phyloP scores from a whole-genome alignment of 2,329 filamentous ascomycete species.

The Penicillium hordei region DNA sequence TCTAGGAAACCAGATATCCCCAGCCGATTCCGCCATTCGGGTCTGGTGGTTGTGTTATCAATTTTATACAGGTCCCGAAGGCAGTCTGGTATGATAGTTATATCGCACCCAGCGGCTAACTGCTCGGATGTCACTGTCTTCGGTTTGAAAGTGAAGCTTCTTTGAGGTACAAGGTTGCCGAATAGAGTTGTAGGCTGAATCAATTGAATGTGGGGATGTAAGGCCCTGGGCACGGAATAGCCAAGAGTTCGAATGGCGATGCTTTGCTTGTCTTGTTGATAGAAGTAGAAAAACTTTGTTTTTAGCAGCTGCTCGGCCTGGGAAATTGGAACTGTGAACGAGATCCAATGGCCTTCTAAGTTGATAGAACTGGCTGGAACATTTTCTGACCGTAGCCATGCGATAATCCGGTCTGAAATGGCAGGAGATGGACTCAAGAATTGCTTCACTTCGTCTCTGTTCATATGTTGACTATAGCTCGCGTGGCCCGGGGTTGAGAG shows the following conservation, averaged over 20 bases:
- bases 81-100: slow-evolving; percentile 49
- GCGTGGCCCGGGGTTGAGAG: slow-evolving; percentile 61
- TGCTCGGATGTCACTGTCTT: slow-evolving; percentile 17
- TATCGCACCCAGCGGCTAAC: slow-evolving; percentile 38
- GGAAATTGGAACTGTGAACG: slow-evolving; percentile 45
- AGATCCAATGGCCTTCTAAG: slow-evolving; percentile 61
- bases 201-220: slow-evolving; percentile 58
- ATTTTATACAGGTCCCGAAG: slow-evolving; percentile 53
- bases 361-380: slow-evolving; percentile 49
- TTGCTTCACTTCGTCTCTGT: slow-evolving; percentile 57
- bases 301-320: slow-evolving; percentile 57
- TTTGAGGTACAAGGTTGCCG: slow-evolving; percentile 50
- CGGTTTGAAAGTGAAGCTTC: slow-evolving; percentile 30
- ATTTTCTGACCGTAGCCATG: slow-evolving; percentile 57
- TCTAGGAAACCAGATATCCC: slow-evolving; percentile 53
- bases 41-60: slow-evolving; percentile 29
- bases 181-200: slow-evolving; percentile 68
- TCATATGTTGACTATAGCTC: slow-evolving; percentile 63
- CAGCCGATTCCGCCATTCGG: slow-evolving; percentile 41
- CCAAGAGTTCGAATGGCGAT: slow-evolving; percentile 55
- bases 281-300: slow-evolving; percentile 59
- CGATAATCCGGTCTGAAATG: slow-evolving; percentile 51
- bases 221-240: slow-evolving; percentile 61
- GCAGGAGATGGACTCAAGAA: slow-evolving; percentile 54
- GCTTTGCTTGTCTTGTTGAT: slow-evolving; percentile 44